Base-by-base conservation (phyloP, 345 rosid genomes). In the Luvunga scandens region DNA sequence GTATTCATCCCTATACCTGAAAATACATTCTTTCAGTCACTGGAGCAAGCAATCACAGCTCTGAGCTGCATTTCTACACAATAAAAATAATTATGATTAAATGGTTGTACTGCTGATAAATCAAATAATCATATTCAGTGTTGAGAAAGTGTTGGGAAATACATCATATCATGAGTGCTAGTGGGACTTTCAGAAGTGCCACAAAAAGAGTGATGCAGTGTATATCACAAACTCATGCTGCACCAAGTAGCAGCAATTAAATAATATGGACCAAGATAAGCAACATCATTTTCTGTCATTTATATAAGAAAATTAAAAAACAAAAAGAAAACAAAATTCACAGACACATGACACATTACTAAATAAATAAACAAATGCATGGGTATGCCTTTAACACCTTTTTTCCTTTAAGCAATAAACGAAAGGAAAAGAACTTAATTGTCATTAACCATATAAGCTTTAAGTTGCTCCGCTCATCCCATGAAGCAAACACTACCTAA, bases 1-100 rank as follows among this genome's bases (percentile, higher is more conserved):
- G 79, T 81, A 25, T 73, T 84, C 90, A 38, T 89, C 90, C 62
- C 89, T 86, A 61, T 80, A 34, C 82, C 92, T 85, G 76, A 83
- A 71, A 39, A 57, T 73, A 39, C 60, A 62, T 53, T 68, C 68
- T 45, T 69, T 78, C 65, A 78, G 72, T 70, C 31, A 45, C 63
- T 30, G 25, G 62, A 78, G 36, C 45, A 4, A 61, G 19, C 25
- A 61, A 34, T n/a, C 36, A 50, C 21, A 28, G 59, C 30, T 53
- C 27, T 25, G 33, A 76, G 33, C 42, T 66, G 78, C 62, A 33
- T 31, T 25, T 28, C 53, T 50, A 31, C 30, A 64, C 39, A 16
- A 45, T 2, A 45, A 62, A 5, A 75, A 18, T 21, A 62, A 25
- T 25, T 73, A 72, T 7, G 27, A 61, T 9, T n/a, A 57, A 14